phyloP scores from a whole-genome alignment of 176 grass and related monocot genomes.

The Eragrostis nindensis region DNA sequence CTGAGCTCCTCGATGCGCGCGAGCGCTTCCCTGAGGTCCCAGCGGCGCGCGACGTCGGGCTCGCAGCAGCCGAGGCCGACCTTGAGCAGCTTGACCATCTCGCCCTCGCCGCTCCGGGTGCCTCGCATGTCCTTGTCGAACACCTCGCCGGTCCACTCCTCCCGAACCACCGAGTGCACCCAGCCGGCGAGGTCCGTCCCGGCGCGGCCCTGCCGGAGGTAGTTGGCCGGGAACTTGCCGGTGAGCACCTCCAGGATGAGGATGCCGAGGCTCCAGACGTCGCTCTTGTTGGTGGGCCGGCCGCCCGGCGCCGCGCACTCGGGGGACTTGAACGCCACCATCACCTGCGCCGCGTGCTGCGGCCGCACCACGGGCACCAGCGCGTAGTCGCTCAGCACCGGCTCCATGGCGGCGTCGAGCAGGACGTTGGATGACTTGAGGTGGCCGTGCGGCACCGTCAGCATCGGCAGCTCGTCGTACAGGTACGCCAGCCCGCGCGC shows the following conservation, averaged over 20 bases:
- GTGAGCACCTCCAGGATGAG: conserved; percentile 81
- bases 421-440: conserved; percentile 95
- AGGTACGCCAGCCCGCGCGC: conserved; percentile 76
- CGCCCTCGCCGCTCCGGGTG: conserved; percentile 55
- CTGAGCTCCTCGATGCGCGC: conserved; percentile 70
- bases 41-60: conserved; percentile 46
- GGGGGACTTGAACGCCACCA: conserved; percentile 93
- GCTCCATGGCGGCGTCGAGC: conserved; percentile 57
- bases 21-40: conserved; percentile 60
- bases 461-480: conserved; percentile 82
- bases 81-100: conserved; percentile 92
- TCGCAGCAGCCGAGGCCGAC: conserved; percentile 89
- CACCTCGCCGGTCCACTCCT: conserved; percentile 79
- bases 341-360: conserved; percentile 59
- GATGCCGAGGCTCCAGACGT: conserved; percentile 96
- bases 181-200: conserved; percentile 69
- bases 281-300: conserved; percentile 66
- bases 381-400: conserved; percentile 82
- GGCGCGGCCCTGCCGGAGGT: conserved; percentile 53
- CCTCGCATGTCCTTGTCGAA: conserved; percentile 70
- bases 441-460: conserved; percentile 87
- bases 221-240: conserved; percentile 76
- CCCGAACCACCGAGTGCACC: conserved; percentile 81
- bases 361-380: conserved; percentile 65
- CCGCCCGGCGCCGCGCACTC: conserved; percentile 58